These are phyloP conservation scores for Chaetomium sp. DNA, from an alignment of 2,329 filamentous ascomycete species.

Conservation along the genomic window DNA sequence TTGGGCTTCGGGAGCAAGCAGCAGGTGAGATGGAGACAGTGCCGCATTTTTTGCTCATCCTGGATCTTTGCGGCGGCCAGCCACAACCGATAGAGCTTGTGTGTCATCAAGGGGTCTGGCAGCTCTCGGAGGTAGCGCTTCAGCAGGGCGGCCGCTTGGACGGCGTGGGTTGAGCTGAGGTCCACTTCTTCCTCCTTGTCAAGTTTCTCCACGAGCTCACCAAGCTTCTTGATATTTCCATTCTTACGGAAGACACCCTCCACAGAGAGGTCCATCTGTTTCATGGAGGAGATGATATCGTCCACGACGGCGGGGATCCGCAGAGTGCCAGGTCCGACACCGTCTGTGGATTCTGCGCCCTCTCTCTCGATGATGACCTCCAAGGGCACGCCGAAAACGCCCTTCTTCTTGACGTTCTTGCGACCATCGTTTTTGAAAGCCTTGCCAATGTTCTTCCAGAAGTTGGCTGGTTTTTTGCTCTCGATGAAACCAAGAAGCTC, in stretches of 20 bases:
- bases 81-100: constrained; percentile 91
- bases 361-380: constrained; percentile 90
- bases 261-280: constrained; percentile 98
- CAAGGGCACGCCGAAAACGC: constrained; percentile 86
- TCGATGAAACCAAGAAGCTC: constrained; percentile 92
- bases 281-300: constrained; percentile 90
- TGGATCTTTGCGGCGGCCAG: constrained; percentile 85
- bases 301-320: constrained; percentile 94
- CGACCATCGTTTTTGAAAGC: constrained; percentile 86
- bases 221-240: constrained; percentile 93
- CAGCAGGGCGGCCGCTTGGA: constrained; percentile 88
- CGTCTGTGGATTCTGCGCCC: constrained; percentile 95
- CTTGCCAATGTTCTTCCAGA: constrained; percentile 98
- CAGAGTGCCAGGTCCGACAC: constrained; percentile 86
- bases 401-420: constrained; percentile 84
- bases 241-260: constrained; percentile 99
- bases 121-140: constrained; percentile 96
- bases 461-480: constrained; percentile 81
- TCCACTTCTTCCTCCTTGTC: constrained; percentile 84
- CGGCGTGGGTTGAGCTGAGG: constrained; percentile 83
- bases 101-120: constrained; percentile 90
- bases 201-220: constrained; percentile 81
- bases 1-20: constrained; percentile 91
- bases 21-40: constrained; percentile 86
- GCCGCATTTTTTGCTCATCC: constrained; percentile 78